Base-by-base conservation (phyloP, 2,329 filamentous ascomycete genomes). In the Pseudodiploospora longispora region DNA sequence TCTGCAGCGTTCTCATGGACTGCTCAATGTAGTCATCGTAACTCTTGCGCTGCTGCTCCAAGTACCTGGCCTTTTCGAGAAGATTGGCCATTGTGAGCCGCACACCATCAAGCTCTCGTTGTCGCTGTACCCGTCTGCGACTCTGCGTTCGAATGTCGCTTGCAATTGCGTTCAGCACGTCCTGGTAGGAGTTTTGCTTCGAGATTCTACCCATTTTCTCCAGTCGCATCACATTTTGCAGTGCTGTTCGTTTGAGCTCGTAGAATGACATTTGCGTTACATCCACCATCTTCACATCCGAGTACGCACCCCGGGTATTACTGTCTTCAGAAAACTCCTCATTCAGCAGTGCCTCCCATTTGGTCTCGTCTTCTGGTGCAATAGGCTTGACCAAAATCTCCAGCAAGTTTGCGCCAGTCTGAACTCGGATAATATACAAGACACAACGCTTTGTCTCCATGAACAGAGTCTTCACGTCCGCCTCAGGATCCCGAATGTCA, bases 11-110 rank as follows among this genome's bases (percentile, higher is more conserved):
- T 48, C 90, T 77, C 87, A 98, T 96, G 40, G 93, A 91, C 64
- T 95, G 90, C 69, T 98, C 94, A 59, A 98, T 95, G 67, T 98
- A 98, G 68, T 98, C 89, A 61, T 98, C 95, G 69, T 98, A 98
- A 52, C 84, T 93, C 74, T 95, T 95, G 48, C 95, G 80, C 67
- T 98, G 93, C 55, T 89, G 85, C 60, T 98, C 93, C 7, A 98
- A 77, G 66, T 94, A 98, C 52, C 82, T 79, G 33, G 91, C 90
- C 69, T 98, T 93, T 55, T 89, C 81, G 63, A 87, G 82, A 49
- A 94, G 68, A 52, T 89, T 87, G 36, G 74, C 66, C 10, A 93
- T 72, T 1, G 87, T 93, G 46, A 85, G 71, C 29, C 84, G 77
- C 27, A 91, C 87, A 37, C 84, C 83, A 55, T 98, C 93, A 34